Conservation (phyloP, 2,329 filamentous ascomycete genomes). For the Clathrospora elynae region DNA sequence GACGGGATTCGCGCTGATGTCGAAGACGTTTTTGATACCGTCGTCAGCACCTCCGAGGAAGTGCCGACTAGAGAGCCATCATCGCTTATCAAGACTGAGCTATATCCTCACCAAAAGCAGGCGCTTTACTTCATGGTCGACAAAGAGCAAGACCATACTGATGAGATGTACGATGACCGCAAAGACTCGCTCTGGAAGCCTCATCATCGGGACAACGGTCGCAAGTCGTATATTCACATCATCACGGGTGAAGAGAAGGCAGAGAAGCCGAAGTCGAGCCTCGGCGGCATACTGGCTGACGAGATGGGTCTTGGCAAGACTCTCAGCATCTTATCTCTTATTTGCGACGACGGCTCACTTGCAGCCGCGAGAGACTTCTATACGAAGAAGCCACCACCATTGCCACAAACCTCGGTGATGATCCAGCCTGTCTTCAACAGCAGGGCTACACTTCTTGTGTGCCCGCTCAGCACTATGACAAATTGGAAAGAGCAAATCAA, state of each 20-base stretch:
- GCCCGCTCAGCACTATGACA: conserved; percentile 84
- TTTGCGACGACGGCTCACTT: conserved; percentile 64
- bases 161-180: conserved; percentile 64
- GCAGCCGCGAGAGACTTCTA: conserved; percentile 68
- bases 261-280: conserved; percentile 43
- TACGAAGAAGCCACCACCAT: conserved; percentile 53
- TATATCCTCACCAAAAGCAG: conserved; percentile 88
- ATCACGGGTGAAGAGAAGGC: conserved; percentile 67
- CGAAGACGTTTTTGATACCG: conserved; percentile 83
- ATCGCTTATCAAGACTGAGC: conserved; percentile 64
- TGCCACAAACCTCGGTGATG: conserved; percentile 1
- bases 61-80: conserved; percentile 74
- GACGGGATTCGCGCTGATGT: conserved; percentile 89
- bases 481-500: conserved; percentile 96
- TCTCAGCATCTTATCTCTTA: conserved; percentile 79
- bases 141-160: conserved; percentile 71
- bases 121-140: conserved; percentile 83
- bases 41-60: conserved; percentile 71
- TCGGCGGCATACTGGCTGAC: conserved; percentile 57
- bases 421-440: conserved; percentile 62
- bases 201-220: conserved; percentile 61
- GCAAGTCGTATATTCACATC: conserved; percentile 75
- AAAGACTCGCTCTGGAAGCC: conserved; percentile 79
- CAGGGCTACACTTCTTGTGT: conserved; percentile 82
- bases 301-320: conserved; percentile 60